Conservation (phyloP, 352 stramenopile genomes). For the Phytopythium mirpurense region DNA sequence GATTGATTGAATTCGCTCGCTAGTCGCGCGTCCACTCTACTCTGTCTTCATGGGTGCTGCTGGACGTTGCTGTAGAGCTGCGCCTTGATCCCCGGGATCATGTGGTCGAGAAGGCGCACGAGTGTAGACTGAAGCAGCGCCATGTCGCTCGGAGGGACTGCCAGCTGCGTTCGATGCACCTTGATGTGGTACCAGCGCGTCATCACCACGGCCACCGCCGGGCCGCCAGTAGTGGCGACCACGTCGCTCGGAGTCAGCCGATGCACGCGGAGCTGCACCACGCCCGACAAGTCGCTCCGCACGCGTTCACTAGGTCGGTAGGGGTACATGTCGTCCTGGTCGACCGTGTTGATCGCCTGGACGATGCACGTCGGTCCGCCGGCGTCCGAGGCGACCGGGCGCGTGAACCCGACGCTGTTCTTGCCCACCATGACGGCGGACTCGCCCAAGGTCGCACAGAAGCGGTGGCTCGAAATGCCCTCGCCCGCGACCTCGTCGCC, state of each 20-base stretch:
- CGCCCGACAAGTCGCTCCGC: conserved; percentile 6
- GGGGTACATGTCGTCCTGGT: conserved; percentile 15
- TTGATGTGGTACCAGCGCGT: conserved; percentile 7
- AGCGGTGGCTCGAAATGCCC: conserved; percentile 35
- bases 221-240: too few relatives aligned
- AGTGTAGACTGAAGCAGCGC: background rate
- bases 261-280: background rate
- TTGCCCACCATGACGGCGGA: conserved; percentile 19
- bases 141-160: conserved; percentile 1
- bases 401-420: conserved; percentile 33
- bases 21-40: too few relatives aligned
- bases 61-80: too few relatives aligned
- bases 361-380: conserved; percentile 15
- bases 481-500: conserved; percentile 30
- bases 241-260: background rate
- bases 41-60: too few relatives aligned
- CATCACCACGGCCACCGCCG: background rate
- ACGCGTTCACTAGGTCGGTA: conserved; percentile 11
- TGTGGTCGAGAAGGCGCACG: background rate
- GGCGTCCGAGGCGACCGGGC: conserved; percentile 12
- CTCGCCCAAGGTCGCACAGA: conserved; percentile 27
- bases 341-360: conserved; percentile 12
- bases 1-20: too few relatives aligned
- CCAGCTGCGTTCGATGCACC: conserved; percentile 3
- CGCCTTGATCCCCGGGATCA: conserved; percentile 4